phyloP scores from a whole-genome alignment of 192 early-diverging fungal genomes.

The Gigaspora rosea region DNA sequence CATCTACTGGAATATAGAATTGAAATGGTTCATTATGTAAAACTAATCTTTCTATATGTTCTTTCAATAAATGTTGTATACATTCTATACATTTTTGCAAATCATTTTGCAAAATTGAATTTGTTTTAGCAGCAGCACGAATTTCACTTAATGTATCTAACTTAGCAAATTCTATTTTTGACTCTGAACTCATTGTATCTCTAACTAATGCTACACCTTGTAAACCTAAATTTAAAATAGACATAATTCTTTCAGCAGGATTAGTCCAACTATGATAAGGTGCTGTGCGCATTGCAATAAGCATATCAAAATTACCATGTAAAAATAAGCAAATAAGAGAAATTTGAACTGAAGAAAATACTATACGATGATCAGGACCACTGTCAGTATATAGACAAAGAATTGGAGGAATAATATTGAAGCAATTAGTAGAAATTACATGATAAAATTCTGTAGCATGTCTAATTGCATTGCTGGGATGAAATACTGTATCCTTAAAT shows the following conservation, averaged over 20 bases:
- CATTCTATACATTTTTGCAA: neutral
- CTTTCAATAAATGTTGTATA: neutral
- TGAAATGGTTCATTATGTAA: neutral
- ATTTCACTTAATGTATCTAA: neutral
- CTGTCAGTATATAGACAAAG: neutral
- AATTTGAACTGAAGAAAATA: conserved; percentile 7
- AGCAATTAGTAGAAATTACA: neutral
- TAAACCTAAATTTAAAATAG: conserved; percentile 6
- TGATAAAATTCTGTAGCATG: neutral
- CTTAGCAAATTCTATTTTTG: neutral
- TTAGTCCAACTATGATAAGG: neutral
- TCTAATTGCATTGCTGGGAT: neutral
- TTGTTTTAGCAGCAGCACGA: neutral
- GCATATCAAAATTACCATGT: neutral
- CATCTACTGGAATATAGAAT: neutral
- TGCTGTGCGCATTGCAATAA: neutral
- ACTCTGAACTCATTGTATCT: neutral
- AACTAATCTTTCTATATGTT: neutral
- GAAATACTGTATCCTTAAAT: neutral
- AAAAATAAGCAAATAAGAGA: conserved; percentile 11
- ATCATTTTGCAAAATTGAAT: neutral
- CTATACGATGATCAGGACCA: neutral
- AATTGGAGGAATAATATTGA: neutral
- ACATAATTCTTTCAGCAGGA: neutral
- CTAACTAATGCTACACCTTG: neutral